phyloP scores from a whole-genome alignment of 352 stramenopile genomes.

The Stephanocyclus meneghinianus region DNA sequence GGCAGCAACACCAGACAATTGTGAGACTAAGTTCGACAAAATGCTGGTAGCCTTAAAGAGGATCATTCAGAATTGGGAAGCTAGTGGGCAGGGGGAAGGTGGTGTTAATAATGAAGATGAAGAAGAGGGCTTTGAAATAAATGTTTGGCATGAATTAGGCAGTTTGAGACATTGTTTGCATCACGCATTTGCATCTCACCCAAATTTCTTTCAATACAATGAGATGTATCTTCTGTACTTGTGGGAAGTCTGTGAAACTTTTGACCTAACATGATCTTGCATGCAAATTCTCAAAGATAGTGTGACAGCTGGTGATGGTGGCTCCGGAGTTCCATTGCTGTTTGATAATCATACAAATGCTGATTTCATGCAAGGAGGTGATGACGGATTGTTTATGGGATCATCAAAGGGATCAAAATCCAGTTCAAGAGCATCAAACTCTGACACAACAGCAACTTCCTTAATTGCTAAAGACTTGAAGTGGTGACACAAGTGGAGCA shows the following conservation, averaged over 20 bases:
- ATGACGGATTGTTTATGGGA: background rate
- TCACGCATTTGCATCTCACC: background rate
- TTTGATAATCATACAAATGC: background rate
- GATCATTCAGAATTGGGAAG: conserved; percentile 11
- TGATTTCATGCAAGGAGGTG: background rate
- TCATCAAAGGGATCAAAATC: background rate
- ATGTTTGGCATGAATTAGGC: background rate
- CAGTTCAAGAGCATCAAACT: too few relatives aligned
- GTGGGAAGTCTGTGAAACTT: conserved; percentile 14
- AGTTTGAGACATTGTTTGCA: background rate
- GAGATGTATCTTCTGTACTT: conserved; percentile 12
- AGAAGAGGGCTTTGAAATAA: background rate
- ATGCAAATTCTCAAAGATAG: conserved; percentile 2
- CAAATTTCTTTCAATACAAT: conserved; percentile 8
- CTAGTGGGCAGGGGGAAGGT: conserved; percentile 16
- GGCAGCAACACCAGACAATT: conserved; percentile 1
- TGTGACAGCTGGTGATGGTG: conserved; percentile 3
- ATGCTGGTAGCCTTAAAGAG: conserved; percentile 18
- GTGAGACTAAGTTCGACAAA: background rate
- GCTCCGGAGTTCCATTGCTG: background rate
- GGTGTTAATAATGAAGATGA: background rate
- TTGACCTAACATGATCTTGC: conserved; percentile 1
- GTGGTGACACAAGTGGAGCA: too few relatives aligned
- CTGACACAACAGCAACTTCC: too few relatives aligned
- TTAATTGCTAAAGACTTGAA: too few relatives aligned